Evolutionary conservation across 306 rosid species (phyloP), one percentile per base, ranked within the genome.

Genomic region (Inga laurina): DNA sequence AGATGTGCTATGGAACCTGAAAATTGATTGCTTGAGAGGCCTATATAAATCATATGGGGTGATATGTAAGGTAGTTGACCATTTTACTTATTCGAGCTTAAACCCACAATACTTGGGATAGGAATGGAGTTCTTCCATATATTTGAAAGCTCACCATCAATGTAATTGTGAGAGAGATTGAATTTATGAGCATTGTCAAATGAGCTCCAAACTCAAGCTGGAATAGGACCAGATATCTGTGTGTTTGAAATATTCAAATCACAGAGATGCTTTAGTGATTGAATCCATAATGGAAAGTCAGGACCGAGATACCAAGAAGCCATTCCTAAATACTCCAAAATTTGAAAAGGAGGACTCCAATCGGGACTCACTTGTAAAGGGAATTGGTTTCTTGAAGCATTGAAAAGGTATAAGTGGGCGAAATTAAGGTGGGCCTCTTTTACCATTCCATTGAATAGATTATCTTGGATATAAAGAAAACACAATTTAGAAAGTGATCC

Each of bases 271-370:
- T 52, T 78, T 54, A 78, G 83, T 0, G 45, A 71, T 7, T 30
- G 81, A 54, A 82, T 54, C 88, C 88, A 82, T 3, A 9, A 4
- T 0, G 88, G 84, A 74, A 82, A 82, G 12, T n/a, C 2, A 1
- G 83, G 84, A 21, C 88, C 88, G 18, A 79, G 24, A 18, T 73
- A 21, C 81, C 81, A 85, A 8, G 81, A 82, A 0, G 10, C 4
- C n/a, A 78, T 15, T 0, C 0, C 1, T 37, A 86, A 66, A 0
- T 7, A 3, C 6, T 0, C 32, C 2, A 32, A 32, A 2, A 32
- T 32, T 32, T 32, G 32, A 64, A 61, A n/a, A n/a, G n/a, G n/a
- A n/a, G n/a, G n/a, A n/a, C n/a, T n/a, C n/a, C n/a, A n/a, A n/a
- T n/a, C n/a, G n/a, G n/a, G n/a, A n/a, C n/a, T n/a, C n/a, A n/a